phyloP scores from a whole-genome alignment of 306 rosid genomes.

The Corylus avellana region DNA sequence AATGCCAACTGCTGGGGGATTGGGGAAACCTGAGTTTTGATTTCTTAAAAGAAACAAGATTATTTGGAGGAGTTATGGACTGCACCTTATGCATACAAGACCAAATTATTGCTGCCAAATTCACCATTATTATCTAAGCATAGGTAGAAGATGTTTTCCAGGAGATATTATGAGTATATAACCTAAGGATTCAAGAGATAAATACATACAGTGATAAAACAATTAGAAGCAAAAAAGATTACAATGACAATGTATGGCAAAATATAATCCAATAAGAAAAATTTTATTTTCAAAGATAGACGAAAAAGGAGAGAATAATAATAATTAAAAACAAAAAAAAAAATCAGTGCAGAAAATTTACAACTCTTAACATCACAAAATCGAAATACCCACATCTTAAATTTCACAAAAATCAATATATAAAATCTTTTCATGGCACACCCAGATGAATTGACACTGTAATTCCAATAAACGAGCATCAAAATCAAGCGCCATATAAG shows the following conservation, averaged over 20 bases:
- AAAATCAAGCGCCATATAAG: background rate
- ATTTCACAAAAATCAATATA: background rate
- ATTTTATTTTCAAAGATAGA: background rate
- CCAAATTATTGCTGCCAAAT: background rate
- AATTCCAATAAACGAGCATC: background rate
- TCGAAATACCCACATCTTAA: conserved; percentile 16
- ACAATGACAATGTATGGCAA: background rate
- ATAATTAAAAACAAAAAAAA: background rate
- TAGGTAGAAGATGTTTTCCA: background rate
- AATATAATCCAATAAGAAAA: background rate
- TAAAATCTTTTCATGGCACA: background rate
- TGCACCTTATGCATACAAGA: background rate
- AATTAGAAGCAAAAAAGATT: background rate
- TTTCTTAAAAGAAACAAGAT: no score
- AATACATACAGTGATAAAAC: background rate
- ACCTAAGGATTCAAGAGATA: background rate
- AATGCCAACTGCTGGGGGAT: no score
- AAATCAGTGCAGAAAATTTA: conserved; percentile 15
- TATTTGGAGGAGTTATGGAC: no score
- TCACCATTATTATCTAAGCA: background rate
- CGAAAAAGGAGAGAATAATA: background rate
- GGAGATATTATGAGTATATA: background rate
- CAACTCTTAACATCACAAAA: conserved; percentile 6
- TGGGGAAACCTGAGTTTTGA: no score
- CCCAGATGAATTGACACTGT: conserved; percentile 1